These are phyloP conservation scores for Nakazawaea siamensis DNA, from an alignment of 805 yeast species.

Conservation along the genomic window DNA sequence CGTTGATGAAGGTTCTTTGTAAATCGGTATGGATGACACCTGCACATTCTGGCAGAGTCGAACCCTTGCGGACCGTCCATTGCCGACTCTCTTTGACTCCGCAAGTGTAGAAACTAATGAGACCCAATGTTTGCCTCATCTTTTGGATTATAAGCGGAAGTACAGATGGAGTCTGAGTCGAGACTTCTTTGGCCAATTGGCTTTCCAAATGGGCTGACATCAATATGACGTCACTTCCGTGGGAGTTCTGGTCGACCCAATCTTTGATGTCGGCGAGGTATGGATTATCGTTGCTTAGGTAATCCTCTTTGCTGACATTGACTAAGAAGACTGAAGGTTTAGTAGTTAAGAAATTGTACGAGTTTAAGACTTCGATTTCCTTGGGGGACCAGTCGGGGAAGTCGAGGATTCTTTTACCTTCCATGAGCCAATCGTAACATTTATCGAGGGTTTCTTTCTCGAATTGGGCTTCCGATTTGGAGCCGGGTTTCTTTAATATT, in stretches of 20 bases:
- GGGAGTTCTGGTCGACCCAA: constrained; percentile 86
- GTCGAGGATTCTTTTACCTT: constrained; percentile 83
- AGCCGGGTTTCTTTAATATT: constrained; percentile 71
- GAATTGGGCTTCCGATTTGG: constrained; percentile 47
- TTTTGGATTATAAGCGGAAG: constrained; percentile 79
- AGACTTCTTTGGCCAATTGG: constrained; percentile 12
- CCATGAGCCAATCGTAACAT: constrained; percentile 71
- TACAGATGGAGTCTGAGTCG: constrained; percentile 55
- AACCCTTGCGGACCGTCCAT: constrained; percentile 92
- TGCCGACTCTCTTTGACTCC: constrained; percentile 97
- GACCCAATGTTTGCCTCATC: constrained; percentile 80
- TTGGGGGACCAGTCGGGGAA: constrained; percentile 73
- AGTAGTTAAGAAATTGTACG: constrained; percentile 83
- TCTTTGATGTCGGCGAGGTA: constrained; percentile 71
- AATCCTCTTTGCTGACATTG: constrained; percentile 85
- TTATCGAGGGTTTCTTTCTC: constrained; percentile 77
- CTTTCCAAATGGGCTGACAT: constrained; percentile 26
- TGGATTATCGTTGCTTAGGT: constrained; percentile 82
- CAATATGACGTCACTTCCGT: constrained; percentile 45
- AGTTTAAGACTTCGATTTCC: constrained; percentile 86
- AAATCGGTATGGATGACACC: constrained; percentile 96
- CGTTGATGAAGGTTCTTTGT: constrained; percentile 90
- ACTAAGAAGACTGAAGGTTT: constrained; percentile 91
- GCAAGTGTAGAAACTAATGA: constrained; percentile 91
- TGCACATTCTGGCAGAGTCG: constrained; percentile 97